Percentiles rank a stretch among this genome's conserved stretches.
Conservation (phyloP, 2,329 filamentous ascomycete species). For the Venturia carpophila region DNA sequence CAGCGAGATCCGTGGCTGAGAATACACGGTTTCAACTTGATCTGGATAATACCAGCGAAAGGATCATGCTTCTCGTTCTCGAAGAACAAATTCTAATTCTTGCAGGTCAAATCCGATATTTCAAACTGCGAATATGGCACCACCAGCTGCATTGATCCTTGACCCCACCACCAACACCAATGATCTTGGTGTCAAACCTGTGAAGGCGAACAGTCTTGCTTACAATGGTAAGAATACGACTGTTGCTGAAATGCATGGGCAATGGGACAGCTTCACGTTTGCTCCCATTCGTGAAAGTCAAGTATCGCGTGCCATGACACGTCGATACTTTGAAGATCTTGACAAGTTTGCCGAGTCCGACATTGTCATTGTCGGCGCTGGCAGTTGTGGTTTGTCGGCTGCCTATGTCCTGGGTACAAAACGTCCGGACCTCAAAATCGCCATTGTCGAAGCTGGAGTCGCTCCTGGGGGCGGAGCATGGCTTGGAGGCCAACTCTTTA, state of each 20-base stretch:
- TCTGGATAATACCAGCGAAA: slow-evolving; percentile 99
- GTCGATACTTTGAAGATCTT: slow-evolving; percentile 85
- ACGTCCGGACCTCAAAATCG: slow-evolving; percentile 84
- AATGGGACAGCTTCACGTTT: slow-evolving; percentile 77
- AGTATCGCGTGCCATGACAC: slow-evolving; percentile 87
- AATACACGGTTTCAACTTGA: slow-evolving; percentile 95
- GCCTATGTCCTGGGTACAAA: slow-evolving; percentile 77
- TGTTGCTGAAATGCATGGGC: slow-evolving; percentile 34
- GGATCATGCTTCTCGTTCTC: slow-evolving; percentile 76
- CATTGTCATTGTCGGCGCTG: slow-evolving; percentile 87
- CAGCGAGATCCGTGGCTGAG: slow-evolving; percentile 46
- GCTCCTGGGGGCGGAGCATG: slow-evolving; percentile 80
- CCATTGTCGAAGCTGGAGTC: slow-evolving; percentile 81
- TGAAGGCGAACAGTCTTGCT: slow-evolving; percentile 24
- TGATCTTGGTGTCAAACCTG: neutral
- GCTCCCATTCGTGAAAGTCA: slow-evolving; percentile 83
- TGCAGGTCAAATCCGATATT: neutral
- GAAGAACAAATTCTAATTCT: slow-evolving; percentile 19
- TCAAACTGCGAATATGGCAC: slow-evolving; percentile 56
- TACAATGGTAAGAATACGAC: slow-evolving; percentile 34
- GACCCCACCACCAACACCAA: slow-evolving; percentile 33
- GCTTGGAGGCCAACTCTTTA: slow-evolving; percentile 91
- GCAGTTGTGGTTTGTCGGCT: slow-evolving; percentile 76
- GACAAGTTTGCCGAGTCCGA: slow-evolving; percentile 87
- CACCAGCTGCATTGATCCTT: slow-evolving; percentile 59